Percentiles rank a stretch among this genome's conserved stretches.
Evolutionary conservation across 2,329 filamentous ascomycete genomes (phyloP).

Genomic region (Aspergillus fijiensis): DNA sequence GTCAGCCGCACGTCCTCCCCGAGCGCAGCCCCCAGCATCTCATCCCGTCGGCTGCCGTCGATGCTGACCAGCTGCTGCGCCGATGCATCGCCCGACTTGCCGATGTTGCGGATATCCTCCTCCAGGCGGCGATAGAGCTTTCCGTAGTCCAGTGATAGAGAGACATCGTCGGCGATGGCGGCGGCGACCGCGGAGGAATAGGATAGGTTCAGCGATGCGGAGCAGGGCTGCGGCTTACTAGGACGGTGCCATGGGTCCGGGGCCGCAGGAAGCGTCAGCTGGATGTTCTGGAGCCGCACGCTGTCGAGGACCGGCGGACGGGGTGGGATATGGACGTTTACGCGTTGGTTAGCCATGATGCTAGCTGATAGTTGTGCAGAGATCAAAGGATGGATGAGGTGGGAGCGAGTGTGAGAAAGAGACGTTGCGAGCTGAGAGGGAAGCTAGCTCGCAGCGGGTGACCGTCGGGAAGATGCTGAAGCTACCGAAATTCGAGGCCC

Average conservation of each 20-base stretch:
- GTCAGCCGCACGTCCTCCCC: slow-evolving; percentile 39
- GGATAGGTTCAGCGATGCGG: slow-evolving; percentile 44
- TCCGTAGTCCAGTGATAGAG: slow-evolving; percentile 49
- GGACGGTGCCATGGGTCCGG: slow-evolving; percentile 49
- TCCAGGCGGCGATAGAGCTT: slow-evolving; percentile 47
- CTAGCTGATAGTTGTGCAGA: not conserved
- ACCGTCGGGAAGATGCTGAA: slow-evolving; percentile 1
- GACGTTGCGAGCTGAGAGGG: not conserved
- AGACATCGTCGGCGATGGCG: slow-evolving; percentile 46
- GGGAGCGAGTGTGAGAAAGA: not conserved
- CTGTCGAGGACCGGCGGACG: slow-evolving; percentile 38
- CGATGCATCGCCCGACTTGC: slow-evolving; percentile 22
- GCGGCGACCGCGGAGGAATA: slow-evolving; percentile 44
- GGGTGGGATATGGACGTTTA: slow-evolving; percentile 32
- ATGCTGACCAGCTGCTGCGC: slow-evolving; percentile 28
- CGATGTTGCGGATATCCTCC: slow-evolving; percentile 32
- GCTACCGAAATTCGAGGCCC: not conserved
- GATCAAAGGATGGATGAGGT: not conserved
- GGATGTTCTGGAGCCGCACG: slow-evolving; percentile 44
- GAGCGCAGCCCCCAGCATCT: slow-evolving; percentile 28
- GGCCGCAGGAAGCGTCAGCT: slow-evolving; percentile 44
- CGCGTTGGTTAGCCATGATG: slow-evolving; percentile 26
- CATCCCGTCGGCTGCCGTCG: slow-evolving; percentile 29
- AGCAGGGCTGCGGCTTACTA: slow-evolving; percentile 47
- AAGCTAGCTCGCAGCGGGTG: not conserved